Evolutionary conservation across 2,329 filamentous ascomycete genomes (phyloP).

Genomic region (Fusarium cyanostomum): DNA sequence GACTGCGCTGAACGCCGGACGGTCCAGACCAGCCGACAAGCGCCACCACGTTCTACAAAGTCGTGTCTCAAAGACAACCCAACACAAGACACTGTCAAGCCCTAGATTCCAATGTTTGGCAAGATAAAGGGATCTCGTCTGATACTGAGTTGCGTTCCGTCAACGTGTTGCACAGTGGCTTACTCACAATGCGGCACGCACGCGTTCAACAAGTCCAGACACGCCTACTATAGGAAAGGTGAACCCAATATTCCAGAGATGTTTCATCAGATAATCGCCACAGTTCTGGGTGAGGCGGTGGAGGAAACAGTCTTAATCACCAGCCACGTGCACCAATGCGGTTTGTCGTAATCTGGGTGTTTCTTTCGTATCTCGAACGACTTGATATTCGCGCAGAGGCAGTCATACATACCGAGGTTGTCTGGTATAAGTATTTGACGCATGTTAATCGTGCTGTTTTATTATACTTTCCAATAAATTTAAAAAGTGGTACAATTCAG

Average conservation of each 20-base stretch:
- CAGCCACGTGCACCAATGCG: not conserved
- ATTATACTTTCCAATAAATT: no score
- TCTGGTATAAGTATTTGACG: no score
- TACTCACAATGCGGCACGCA: not conserved
- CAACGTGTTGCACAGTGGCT: slow-evolving; percentile 1
- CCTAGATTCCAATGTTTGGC: slow-evolving; percentile 7
- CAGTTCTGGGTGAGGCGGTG: not conserved
- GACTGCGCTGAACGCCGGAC: not conserved
- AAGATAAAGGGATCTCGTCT: not conserved
- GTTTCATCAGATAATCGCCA: not conserved
- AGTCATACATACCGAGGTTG: no score
- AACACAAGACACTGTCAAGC: not conserved
- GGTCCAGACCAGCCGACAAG: slow-evolving; percentile 13
- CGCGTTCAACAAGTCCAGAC: not conserved
- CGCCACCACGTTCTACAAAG: slow-evolving; percentile 13
- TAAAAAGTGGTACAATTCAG: no score
- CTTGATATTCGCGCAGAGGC: no score
- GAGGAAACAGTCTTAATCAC: no score
- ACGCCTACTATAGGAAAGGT: not conserved
- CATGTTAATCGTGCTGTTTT: no score
- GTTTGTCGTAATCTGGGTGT: no score
- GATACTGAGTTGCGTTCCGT: not conserved
- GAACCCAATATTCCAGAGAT: not conserved
- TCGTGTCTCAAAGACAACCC: slow-evolving; percentile 29
- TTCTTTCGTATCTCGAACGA: no score